Percentiles rank a stretch among this genome's conserved stretches.
phyloP scores from a whole-genome alignment of 768 basidiomycete species.

The Tremella mesenterica region DNA sequence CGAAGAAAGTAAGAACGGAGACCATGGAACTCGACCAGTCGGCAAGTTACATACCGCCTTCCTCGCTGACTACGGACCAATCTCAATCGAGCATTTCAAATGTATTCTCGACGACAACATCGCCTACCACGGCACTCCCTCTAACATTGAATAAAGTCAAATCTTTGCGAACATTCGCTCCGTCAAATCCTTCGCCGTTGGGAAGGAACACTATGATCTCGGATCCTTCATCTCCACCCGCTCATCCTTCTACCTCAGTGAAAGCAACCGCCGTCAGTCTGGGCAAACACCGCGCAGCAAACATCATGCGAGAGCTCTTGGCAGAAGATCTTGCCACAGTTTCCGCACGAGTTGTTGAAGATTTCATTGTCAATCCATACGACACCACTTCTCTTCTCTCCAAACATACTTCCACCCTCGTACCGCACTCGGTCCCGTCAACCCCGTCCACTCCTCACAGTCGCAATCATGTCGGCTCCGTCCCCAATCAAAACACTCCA shows the following conservation, averaged over 20 bases:
- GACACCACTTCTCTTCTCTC: constrained; percentile 10
- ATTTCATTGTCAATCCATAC: constrained; percentile 33
- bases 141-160: constrained; percentile 2
- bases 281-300: constrained; percentile 28
- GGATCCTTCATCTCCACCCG: not conserved
- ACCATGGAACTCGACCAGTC: too few relatives aligned
- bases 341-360: not conserved
- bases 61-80: too few relatives aligned
- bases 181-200: not conserved
- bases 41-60: too few relatives aligned
- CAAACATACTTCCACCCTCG: not conserved
- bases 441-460: constrained; percentile 13
- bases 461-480: not conserved
- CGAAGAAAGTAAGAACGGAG: constrained; percentile 2
- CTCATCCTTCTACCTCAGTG: not conserved
- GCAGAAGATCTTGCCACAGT: constrained; percentile 16
- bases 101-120: too few relatives aligned
- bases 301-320: constrained; percentile 32
- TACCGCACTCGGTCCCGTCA: too few relatives aligned
- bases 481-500: not conserved
- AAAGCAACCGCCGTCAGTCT: constrained; percentile 10
- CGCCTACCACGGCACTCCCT: too few relatives aligned
- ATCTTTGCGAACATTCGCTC: not conserved
- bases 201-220: too few relatives aligned
- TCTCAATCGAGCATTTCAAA: too few relatives aligned